Evolutionary conservation across 352 stramenopile genomes (phyloP).

Genomic region (Pythium oligandrum): DNA sequence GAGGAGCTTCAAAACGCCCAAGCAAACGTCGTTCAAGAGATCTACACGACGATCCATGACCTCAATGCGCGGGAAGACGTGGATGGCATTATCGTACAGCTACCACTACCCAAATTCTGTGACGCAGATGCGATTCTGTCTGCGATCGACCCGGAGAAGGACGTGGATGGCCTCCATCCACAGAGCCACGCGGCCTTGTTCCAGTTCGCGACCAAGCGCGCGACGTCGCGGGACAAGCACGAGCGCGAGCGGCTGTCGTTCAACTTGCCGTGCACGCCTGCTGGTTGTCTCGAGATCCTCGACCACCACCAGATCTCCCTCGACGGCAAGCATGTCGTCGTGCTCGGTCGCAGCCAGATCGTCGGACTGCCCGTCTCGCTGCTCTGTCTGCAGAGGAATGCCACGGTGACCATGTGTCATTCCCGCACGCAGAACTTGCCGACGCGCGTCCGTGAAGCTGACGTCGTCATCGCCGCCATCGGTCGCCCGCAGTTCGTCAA

Average conservation of each 20-base stretch:
- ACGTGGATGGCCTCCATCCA: conserved; percentile 98
- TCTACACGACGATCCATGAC: conserved; percentile 46
- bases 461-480: conserved; percentile 97
- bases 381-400: conserved; percentile 93
- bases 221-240: not conserved
- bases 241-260: conserved; percentile 77
- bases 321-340: conserved; percentile 94
- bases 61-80: conserved; percentile 71
- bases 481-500: conserved; percentile 92
- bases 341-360: conserved; percentile 96
- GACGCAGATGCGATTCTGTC: conserved; percentile 91
- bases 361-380: conserved; percentile 96
- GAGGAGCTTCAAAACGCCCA: conserved; percentile 12
- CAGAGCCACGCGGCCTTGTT: conserved; percentile 94
- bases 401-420: conserved; percentile 98
- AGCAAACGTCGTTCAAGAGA: conserved; percentile 24
- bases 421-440: conserved; percentile 90
- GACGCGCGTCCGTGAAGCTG: conserved; percentile 73
- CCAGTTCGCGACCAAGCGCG: conserved; percentile 46
- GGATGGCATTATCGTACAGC: conserved; percentile 86
- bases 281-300: conserved; percentile 95
- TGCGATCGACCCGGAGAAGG: conserved; percentile 91
- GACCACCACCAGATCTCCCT: conserved; percentile 86
- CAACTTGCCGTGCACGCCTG: conserved; percentile 94
- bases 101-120: conserved; percentile 92